Evolutionary conservation across 176 grass and related monocot genomes (phyloP), one percentile per base, ranked within the genome.

Genomic region (Musa troglodytarum): DNA sequence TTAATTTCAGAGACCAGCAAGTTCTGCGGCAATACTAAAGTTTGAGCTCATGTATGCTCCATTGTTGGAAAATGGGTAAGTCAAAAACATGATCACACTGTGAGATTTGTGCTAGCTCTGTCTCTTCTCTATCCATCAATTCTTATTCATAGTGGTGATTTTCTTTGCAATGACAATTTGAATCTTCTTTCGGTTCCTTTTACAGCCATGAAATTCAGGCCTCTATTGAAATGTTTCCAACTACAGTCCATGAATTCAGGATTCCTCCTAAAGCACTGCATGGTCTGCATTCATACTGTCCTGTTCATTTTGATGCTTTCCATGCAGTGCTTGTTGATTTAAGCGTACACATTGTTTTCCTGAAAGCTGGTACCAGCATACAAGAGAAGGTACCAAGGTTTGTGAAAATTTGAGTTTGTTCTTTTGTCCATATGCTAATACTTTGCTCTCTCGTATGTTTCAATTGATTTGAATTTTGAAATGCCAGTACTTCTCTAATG

Each of bases 241-340:
- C 49, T 50, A 76, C 93, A 21, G 26, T 88, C 56, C 93, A 97
- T 85, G 93, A 97, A 81, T 97, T 97, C 85, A 92, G 93, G 72
- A 81, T 97, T 64, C 93, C 93, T 65, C 81, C 84, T 68, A 93
- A 82, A 80, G 87, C 86, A 84, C 90, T 97, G 10, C 76, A 93
- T 50, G 93, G 93, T 61, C 82, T 91, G 68, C 93, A 97, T 72
- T 85, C 90, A 63, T 97, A 97, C 67, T 92, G 90, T 56, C 93
- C 93, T 77, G 93, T 97, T 50, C 90, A 92, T 76, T 97, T 97
- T 80, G 93, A 97, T 50, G 80, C 83, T 77, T 90, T 90, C 75
- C 93, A 97, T 85, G 77, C 87, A 19, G 90, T 85, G 9, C 89
- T 92, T 78, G 90, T 97, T 70, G 93, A 97, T 83, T 69, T 97